These are phyloP conservation scores for Conoideocrella luteorostrata DNA, from an alignment of 2,329 filamentous ascomycete species.

Conservation along the genomic window DNA sequence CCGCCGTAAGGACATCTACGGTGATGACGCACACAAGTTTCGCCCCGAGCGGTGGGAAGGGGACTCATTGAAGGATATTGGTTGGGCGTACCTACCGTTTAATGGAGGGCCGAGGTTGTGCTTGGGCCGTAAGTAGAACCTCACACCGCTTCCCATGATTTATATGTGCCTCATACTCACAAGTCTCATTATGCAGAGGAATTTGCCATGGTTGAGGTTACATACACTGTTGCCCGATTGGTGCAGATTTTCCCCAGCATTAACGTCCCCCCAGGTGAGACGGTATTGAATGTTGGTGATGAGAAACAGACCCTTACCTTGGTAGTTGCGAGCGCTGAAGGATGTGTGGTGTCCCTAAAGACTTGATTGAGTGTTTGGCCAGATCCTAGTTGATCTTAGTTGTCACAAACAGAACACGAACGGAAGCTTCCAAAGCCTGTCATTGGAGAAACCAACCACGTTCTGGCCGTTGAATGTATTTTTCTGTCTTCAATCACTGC, in stretches of 20 bases:
- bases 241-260: constrained; percentile 12
- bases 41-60: constrained; percentile 31
- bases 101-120: constrained; percentile 31
- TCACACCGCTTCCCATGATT: background rate
- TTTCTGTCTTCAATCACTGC: too few species aligned
- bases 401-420: too few species aligned
- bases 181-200: constrained; percentile 16
- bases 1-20: constrained; percentile 28
- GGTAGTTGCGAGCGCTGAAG: constrained; percentile 11
- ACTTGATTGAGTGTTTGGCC: too few species aligned
- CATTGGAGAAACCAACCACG: too few species aligned
- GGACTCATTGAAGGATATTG: constrained; percentile 16
- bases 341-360: constrained; percentile 1
- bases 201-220: constrained; percentile 20
- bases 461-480: too few species aligned
- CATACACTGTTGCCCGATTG: constrained; percentile 12
- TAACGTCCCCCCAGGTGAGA: constrained; percentile 13
- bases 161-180: too few species aligned
- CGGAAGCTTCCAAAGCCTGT: too few species aligned
- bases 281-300: constrained; percentile 12
- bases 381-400: too few species aligned
- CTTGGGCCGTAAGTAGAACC: constrained; percentile 16
- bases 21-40: constrained; percentile 28
- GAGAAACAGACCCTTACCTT: constrained; percentile 18
- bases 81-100: constrained; percentile 30